A percentile compares a stretch with the other conserved stretches of the same genome.
Conservation (phyloP, 495 filamentous ascomycete species). For the Podospora tetraspora region DNA sequence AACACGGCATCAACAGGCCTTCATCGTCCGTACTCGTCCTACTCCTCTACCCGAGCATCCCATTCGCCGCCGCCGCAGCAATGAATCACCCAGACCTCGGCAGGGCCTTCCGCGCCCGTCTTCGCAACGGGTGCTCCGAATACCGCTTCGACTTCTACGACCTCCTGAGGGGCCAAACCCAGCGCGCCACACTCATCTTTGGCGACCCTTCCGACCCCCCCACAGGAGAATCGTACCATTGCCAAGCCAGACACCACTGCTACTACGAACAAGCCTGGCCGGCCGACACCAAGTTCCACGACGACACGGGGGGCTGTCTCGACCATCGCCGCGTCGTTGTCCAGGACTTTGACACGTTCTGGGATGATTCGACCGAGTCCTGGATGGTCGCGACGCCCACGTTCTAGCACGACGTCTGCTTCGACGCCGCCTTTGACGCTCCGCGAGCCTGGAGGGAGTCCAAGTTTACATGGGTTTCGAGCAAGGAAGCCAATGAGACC, state of each 20-base stretch:
- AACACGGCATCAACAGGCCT: no score
- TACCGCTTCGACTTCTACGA: not conserved
- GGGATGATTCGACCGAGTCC: not conserved
- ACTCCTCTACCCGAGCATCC: no score
- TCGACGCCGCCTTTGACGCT: not conserved
- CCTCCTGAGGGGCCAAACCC: not conserved
- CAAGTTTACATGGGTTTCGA: not conserved
- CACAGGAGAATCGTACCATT: not conserved
- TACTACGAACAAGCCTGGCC: not conserved
- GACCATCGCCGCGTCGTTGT: not conserved
- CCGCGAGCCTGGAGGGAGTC: not conserved
- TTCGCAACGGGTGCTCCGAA: not conserved
- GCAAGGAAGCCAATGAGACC: not conserved
- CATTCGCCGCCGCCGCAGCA: not conserved
- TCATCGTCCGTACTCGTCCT: no score
- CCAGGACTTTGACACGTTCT: not conserved
- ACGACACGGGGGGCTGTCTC: not conserved
- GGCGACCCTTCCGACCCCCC: not conserved
- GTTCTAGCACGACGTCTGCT: not conserved
- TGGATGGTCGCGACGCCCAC: not conserved
- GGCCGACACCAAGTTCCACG: not conserved
- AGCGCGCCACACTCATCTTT: not conserved
- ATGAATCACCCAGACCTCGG: not conserved
- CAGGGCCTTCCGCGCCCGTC: not conserved
- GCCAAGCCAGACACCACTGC: not conserved